Conservation (phyloP, 2,329 filamentous ascomycete species). For the Blumeria hordei region DNA sequence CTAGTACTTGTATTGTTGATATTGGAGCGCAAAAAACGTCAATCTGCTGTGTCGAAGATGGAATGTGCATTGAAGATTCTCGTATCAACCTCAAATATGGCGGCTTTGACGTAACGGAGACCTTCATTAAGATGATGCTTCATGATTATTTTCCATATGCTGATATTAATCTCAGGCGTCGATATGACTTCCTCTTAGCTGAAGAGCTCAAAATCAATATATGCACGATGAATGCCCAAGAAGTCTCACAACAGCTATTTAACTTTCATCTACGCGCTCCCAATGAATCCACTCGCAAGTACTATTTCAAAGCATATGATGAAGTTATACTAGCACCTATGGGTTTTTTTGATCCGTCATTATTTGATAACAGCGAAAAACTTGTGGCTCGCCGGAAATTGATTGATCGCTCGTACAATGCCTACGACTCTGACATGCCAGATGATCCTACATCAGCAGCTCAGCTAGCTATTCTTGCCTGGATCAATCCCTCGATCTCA, state of each 20-base stretch:
- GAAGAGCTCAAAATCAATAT: slow-evolving; percentile 90
- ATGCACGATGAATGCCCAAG: slow-evolving; percentile 73
- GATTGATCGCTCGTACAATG: slow-evolving; percentile 70
- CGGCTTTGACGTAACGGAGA: slow-evolving; percentile 76
- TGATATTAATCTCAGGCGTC: slow-evolving; percentile 72
- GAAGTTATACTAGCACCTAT: slow-evolving; percentile 85
- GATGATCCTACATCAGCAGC: slow-evolving; percentile 77
- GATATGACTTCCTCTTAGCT: slow-evolving; percentile 80
- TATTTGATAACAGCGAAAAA: slow-evolving; percentile 69
- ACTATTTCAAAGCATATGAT: slow-evolving; percentile 90
- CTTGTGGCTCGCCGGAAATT: slow-evolving; percentile 56
- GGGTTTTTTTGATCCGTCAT: slow-evolving; percentile 73
- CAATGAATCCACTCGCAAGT: slow-evolving; percentile 75
- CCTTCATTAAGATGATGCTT: slow-evolving; percentile 94
- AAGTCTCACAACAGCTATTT: slow-evolving; percentile 68
- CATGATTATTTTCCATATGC: slow-evolving; percentile 88
- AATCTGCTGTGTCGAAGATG: slow-evolving; percentile 89
- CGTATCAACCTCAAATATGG: slow-evolving; percentile 88
- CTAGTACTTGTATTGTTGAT: slow-evolving; percentile 82
- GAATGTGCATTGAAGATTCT: slow-evolving; percentile 83
- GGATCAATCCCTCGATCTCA: slow-evolving; percentile 33
- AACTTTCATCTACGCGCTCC: slow-evolving; percentile 79
- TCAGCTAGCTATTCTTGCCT: slow-evolving; percentile 41
- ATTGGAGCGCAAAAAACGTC: slow-evolving; percentile 95
- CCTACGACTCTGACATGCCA: slow-evolving; percentile 67